These are phyloP conservation scores for Cercospora beticola DNA, from an alignment of 2,329 filamentous ascomycete genomes.

Conservation along the genomic window DNA sequence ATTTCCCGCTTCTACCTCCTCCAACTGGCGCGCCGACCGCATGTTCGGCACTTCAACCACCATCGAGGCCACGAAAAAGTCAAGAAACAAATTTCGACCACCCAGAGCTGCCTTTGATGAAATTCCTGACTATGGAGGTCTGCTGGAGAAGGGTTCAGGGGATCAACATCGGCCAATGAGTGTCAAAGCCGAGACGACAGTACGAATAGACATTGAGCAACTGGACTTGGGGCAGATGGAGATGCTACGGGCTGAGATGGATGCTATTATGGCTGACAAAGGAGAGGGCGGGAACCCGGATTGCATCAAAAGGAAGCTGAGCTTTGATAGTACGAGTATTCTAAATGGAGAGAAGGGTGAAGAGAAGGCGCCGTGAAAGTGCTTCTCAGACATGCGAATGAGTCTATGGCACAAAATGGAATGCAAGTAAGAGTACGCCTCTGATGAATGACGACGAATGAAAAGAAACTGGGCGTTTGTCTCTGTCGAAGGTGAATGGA, in stretches of 20 bases:
- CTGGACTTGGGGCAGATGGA: background rate
- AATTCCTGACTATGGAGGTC: background rate
- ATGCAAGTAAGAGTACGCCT: no score
- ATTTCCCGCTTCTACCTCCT: background rate
- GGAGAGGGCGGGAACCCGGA: background rate
- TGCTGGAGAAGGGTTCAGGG: background rate
- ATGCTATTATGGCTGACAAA: background rate
- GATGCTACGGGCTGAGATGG: background rate
- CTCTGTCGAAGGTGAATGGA: background rate
- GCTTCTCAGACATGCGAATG: background rate
- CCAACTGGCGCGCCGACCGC: background rate
- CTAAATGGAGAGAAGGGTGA: background rate
- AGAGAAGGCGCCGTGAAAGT: background rate
- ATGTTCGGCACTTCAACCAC: background rate
- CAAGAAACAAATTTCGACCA: background rate
- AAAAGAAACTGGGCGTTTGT: background rate
- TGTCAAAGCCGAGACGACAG: background rate
- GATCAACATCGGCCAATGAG: background rate
- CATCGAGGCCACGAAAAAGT: background rate
- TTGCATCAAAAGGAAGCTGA: background rate
- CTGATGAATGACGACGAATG: background rate
- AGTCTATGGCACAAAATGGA: background rate
- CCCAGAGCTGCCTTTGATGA: background rate
- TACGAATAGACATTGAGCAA: background rate
- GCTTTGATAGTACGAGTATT: background rate